phyloP scores from a whole-genome alignment of 192 early-diverging fungal species.

The Oehlia diaphana region DNA sequence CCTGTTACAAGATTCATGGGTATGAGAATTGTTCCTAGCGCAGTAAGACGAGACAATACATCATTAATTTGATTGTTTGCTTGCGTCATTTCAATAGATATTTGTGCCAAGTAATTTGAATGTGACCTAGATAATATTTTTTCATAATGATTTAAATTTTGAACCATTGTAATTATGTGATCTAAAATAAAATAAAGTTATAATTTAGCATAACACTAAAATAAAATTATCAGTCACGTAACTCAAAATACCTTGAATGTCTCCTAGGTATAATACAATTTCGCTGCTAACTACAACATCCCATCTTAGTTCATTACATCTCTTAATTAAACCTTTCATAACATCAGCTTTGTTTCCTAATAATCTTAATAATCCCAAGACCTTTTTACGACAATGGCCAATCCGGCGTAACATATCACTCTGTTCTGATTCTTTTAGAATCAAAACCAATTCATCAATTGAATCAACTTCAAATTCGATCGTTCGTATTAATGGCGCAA shows the following conservation, averaged over 20 bases:
- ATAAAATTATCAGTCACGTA: background rate
- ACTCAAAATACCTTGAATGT: constrained; percentile 57
- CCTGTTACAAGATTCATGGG: constrained; percentile 66
- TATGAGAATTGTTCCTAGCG: constrained; percentile 50
- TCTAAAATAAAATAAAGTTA: constrained; percentile 38
- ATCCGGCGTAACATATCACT: constrained; percentile 78
- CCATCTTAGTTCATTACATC: constrained; percentile 51
- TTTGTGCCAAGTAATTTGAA: constrained; percentile 73
- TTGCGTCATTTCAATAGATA: constrained; percentile 72
- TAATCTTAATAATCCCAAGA: constrained; percentile 69
- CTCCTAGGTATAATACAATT: constrained; percentile 73
- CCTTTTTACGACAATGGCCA: constrained; percentile 69
- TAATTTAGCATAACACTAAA: background rate
- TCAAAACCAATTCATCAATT: constrained; percentile 92
- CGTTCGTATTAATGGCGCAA: constrained; percentile 79
- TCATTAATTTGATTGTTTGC: constrained; percentile 57
- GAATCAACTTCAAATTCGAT: constrained; percentile 95
- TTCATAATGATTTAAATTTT: constrained; percentile 75
- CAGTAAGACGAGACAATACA: constrained; percentile 50
- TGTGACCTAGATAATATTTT: constrained; percentile 69
- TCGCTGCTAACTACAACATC: constrained; percentile 52
- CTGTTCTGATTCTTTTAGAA: constrained; percentile 88
- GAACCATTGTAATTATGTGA: constrained; percentile 79
- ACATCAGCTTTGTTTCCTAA: constrained; percentile 76
- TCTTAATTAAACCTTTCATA: constrained; percentile 72